Evolutionary conservation across 2,329 filamentous ascomycete species (phyloP).

Genomic region (Colletotrichum trifolii): DNA sequence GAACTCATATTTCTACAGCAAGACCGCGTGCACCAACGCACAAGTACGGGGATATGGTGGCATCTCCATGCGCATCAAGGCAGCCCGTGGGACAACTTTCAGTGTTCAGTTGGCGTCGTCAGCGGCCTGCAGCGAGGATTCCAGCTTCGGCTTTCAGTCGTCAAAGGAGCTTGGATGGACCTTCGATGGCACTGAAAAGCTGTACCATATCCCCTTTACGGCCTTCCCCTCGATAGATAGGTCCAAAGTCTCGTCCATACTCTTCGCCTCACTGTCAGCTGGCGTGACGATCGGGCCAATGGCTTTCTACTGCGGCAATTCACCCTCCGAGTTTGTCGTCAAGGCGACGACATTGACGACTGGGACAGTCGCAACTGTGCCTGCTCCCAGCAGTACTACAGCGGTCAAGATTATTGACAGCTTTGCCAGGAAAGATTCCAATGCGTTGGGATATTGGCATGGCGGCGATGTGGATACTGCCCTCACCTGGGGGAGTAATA

Average conservation of each 20-base stretch:
- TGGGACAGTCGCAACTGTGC: constrained; percentile 57
- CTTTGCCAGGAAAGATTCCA: constrained; percentile 63
- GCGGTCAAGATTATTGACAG: constrained; percentile 68
- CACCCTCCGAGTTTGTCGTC: constrained; percentile 59
- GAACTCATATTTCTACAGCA: constrained; percentile 68
- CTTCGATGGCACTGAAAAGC: constrained; percentile 68
- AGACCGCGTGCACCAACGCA: constrained; percentile 65
- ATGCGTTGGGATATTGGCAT: constrained; percentile 74
- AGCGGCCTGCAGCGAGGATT: constrained; percentile 53
- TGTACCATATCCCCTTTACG: constrained; percentile 67
- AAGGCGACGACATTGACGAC: constrained; percentile 52
- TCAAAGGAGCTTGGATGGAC: constrained; percentile 66
- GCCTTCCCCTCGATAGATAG: constrained; percentile 62
- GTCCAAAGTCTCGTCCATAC: constrained; percentile 62
- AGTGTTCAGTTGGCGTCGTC: constrained; percentile 62
- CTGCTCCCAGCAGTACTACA: constrained; percentile 60
- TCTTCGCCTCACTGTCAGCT: constrained; percentile 58
- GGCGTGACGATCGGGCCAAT: constrained; percentile 66
- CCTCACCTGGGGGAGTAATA: constrained; percentile 61
- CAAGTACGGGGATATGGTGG: constrained; percentile 60
- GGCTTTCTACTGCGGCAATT: constrained; percentile 67
- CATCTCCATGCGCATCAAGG: constrained; percentile 66
- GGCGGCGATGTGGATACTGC: constrained; percentile 68
- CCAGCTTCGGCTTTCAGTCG: constrained; percentile 51
- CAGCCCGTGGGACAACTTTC: constrained; percentile 61